Evolutionary conservation across 495 filamentous ascomycete species (phyloP), one percentile per base, ranked within the genome.

Genomic region (Penicillium steckii): DNA sequence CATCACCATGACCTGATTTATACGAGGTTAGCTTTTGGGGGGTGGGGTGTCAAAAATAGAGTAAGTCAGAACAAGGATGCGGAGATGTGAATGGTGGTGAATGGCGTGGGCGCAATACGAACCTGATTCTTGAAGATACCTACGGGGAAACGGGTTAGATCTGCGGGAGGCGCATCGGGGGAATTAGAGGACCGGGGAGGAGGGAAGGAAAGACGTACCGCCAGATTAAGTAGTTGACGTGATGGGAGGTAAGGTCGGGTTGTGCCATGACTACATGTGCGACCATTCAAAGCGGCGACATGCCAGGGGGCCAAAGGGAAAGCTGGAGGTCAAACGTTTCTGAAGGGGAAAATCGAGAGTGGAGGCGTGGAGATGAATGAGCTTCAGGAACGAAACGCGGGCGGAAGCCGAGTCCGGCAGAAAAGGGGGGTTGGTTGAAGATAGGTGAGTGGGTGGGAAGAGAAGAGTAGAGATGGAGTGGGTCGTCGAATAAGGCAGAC

Each of bases 201-300:
- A 29, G 21, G 42, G 17, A 43, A 46, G 32, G 30, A 64, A 64
- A 69, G 56, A 82, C 90, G 72, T 82, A 97, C 90, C 91, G 91
- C 89, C 91, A 96, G 78, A 98, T 89, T 75, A 98, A 80, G 80
- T 93, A 97, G 81, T 97, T 98, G 77, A 97, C 84, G 75, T 93
- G 87, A 78, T 97, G 84, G 55, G 91, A 93, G 71, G 89, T 87
- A 64, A 98, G 81, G 61, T 75, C 67, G 48, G 67, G 71, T 53
- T 69, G 71, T 65, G 71, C 66, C 77, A 80, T 80, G 64, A 69
- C 73, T 71, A 74, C 69, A 76, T 71, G 59, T 74, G 64, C 66
- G 65, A 68, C 52, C 65, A 64, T 55, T 53, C 55, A 69, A 62
- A 64, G 67, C 60, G 68, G 63, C 57, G 65, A 62, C 71, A 70